Base-by-base conservation (phyloP, 192 early-diverging fungal genomes). In the Coemansia asiatica region DNA sequence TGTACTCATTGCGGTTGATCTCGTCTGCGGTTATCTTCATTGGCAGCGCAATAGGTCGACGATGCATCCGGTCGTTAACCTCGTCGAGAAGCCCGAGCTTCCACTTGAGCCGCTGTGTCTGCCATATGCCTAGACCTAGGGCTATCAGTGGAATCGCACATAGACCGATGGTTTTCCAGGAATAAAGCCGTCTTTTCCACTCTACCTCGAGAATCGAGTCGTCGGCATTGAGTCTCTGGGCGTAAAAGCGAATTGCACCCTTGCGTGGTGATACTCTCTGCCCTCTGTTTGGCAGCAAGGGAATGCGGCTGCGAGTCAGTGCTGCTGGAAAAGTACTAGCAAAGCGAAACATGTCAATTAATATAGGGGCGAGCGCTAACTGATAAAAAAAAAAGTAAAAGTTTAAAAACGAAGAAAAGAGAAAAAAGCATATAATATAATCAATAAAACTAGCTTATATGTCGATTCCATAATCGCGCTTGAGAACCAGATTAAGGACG, bases 81-180 rank as follows among this genome's bases (percentile, higher is more conserved):
- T 83, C 81, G 66, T 83, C 86, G 50, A 97, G 94, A 49, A 95
- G 80, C 23, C 85, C 82, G 9, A 90, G 80, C 82, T 97, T 97
- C 93, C 93, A 97, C 47, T 87, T 86, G 48, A 97, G 81, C 19
- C 95, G 84, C 63, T 94, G 88, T 2, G 91, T 85, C 73, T 97
- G 95, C 95, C 94, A 94, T 9, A 88, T 87, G 4, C 92, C 92
- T 2, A 94, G 80, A 2, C 87, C 88, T 79, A 92, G 72, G 36
- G 78, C 75, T 15, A 69, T 65, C 56, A 78, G 57, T 15, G 81
- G 81, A 22, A 83, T 71, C 0, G 72, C 16, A 59, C 69, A 72
- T 58, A 83, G 65, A 13, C 76, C 68, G 27, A 83, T 36, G 3
- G 81, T 74, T 65, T 78, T 83, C 81, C 81, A 83, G n/a, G 81